These are phyloP conservation scores for Hansfordia pulvinata DNA, from an alignment of 2,329 filamentous ascomycete species.

Conservation along the genomic window DNA sequence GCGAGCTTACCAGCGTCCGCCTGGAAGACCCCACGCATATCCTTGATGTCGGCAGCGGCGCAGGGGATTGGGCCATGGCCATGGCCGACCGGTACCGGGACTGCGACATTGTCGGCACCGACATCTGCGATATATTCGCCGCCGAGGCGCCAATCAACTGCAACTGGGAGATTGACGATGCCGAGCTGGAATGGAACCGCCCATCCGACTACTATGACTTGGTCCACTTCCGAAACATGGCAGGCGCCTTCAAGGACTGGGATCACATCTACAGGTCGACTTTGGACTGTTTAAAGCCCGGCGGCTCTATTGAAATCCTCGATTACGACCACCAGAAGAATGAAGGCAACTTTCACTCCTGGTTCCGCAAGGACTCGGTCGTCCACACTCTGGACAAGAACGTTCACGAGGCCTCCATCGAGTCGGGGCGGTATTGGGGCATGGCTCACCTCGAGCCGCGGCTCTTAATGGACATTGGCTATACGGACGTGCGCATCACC, in stretches of 20 bases:
- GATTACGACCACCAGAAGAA: conserved; percentile 36
- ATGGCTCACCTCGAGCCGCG: conserved; percentile 29
- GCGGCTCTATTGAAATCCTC: conserved; percentile 42
- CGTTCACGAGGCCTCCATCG: conserved; percentile 25
- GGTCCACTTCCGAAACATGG: conserved; percentile 41
- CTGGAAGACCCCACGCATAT: conserved; percentile 27
- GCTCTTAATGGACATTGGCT: conserved; percentile 31
- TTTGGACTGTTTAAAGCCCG: conserved; percentile 38
- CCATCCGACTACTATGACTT: conserved; percentile 37
- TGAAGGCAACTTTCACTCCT: conserved; percentile 19
- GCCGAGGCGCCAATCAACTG: conserved; percentile 42
- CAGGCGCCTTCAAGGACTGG: conserved; percentile 44
- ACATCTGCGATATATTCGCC: conserved; percentile 46
- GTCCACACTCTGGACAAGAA: conserved; percentile 27
- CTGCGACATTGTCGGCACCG: conserved; percentile 44
- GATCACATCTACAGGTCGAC: conserved; percentile 36
- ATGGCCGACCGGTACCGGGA: conserved; percentile 39
- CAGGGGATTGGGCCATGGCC: conserved; percentile 36
- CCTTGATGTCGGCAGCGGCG: conserved; percentile 46
- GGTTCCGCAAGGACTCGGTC: conserved; percentile 30
- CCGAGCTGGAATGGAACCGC: conserved; percentile 43
- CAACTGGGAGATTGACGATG: conserved; percentile 46
- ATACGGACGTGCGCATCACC: conserved; percentile 33
- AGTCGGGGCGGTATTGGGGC: conserved; percentile 30
- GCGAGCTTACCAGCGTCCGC: conserved; percentile 28